These are phyloP conservation scores for Microdochium nivale DNA, from an alignment of 2,329 filamentous ascomycete species.

Conservation along the genomic window DNA sequence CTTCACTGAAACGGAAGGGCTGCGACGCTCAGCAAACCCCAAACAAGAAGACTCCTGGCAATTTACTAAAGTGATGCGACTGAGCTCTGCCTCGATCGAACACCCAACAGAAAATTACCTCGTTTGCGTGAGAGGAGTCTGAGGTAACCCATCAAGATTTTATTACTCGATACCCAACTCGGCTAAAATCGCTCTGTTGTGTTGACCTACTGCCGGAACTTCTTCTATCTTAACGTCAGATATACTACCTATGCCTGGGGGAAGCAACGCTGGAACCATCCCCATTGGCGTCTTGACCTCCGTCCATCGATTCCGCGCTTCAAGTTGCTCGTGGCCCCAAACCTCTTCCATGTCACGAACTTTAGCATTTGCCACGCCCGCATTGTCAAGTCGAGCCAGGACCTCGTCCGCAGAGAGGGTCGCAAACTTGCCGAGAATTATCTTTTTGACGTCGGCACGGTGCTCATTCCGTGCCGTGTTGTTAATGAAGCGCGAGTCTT, in stretches of 20 bases:
- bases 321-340: slow-evolving; percentile 44
- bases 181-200: slow-evolving; percentile 35
- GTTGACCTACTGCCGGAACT: slow-evolving; percentile 39
- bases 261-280: slow-evolving; percentile 36
- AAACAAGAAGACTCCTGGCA: background rate
- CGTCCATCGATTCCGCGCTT: slow-evolving; percentile 40
- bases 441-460: slow-evolving; percentile 31
- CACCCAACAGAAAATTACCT: background rate
- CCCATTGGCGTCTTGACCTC: slow-evolving; percentile 38
- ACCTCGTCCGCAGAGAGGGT: slow-evolving; percentile 28
- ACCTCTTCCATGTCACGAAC: slow-evolving; percentile 46
- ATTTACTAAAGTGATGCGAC: background rate
- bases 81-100: background rate
- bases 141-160: background rate
- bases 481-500: slow-evolving; percentile 35
- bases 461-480: slow-evolving; percentile 38
- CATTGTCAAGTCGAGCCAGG: slow-evolving; percentile 31
- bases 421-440: slow-evolving; percentile 35
- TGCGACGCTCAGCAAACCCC: background rate
- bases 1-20: background rate
- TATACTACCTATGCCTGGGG: slow-evolving; percentile 29
- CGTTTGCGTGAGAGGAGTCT: background rate
- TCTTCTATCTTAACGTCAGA: slow-evolving; percentile 28
- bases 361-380: slow-evolving; percentile 44
- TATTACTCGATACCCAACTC: slow-evolving; percentile 28